Percentiles rank a stretch among this genome's conserved stretches.
Evolutionary conservation across 768 basidiomycete species (phyloP).

Genomic region (Rossbeevera mucosa): DNA sequence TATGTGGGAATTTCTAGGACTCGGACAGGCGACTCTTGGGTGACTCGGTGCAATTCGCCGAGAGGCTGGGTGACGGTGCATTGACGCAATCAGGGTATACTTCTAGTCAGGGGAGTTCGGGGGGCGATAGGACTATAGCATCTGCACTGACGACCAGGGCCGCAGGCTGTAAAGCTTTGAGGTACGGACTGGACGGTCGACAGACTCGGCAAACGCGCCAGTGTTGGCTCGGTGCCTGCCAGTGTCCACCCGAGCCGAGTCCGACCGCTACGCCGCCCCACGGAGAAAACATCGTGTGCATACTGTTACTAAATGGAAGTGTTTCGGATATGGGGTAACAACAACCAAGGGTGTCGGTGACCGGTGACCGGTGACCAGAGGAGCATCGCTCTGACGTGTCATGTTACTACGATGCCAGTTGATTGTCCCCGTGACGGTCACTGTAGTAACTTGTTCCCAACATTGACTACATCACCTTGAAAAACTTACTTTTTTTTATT

Average conservation of each 20-base stretch:
- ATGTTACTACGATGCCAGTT: too few species aligned
- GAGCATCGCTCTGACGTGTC: too few species aligned
- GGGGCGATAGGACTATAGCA: not conserved
- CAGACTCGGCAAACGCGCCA: not conserved
- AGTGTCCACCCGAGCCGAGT: not conserved
- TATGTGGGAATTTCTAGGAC: not conserved
- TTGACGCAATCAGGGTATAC: too few species aligned
- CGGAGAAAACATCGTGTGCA: not conserved
- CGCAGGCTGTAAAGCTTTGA: not conserved
- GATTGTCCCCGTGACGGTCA: too few species aligned
- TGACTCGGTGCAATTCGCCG: not conserved
- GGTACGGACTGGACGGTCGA: not conserved
- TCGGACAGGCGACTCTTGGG: too few species aligned
- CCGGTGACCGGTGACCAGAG: too few species aligned
- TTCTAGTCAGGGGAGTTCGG: not conserved
- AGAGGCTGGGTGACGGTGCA: too few species aligned
- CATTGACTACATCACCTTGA: too few species aligned
- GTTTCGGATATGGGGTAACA: not conserved
- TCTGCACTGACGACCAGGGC: not conserved
- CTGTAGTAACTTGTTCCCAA: too few species aligned
- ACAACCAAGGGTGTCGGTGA: too few species aligned
- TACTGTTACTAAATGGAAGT: not conserved
- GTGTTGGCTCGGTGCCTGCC: too few species aligned
- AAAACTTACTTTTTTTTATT: too few species aligned
- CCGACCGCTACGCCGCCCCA: not conserved